These are phyloP conservation scores for Neurospora sp. DNA, from an alignment of 2,329 filamentous ascomycete genomes.

Conservation along the genomic window DNA sequence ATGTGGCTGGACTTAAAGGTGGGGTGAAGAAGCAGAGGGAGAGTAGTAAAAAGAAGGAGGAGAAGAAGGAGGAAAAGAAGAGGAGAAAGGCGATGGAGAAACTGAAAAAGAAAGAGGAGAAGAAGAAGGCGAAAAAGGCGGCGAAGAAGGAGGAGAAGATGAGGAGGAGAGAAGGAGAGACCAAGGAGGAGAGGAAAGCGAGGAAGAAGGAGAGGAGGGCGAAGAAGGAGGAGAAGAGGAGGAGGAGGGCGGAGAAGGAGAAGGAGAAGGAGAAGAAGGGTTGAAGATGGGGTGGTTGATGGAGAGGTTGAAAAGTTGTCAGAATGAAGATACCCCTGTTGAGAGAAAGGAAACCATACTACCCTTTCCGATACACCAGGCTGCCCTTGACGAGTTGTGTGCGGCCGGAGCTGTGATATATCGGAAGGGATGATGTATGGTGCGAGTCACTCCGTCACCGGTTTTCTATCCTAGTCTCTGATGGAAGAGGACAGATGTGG, in stretches of 20 bases:
- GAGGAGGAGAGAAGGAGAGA: slow-evolving; percentile 9
- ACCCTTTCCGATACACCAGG: not conserved
- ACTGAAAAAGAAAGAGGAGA: slow-evolving; percentile 12
- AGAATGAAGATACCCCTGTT: not conserved
- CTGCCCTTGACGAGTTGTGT: not conserved
- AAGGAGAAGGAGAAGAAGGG: slow-evolving; percentile 20
- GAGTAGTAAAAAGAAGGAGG: slow-evolving; percentile 27
- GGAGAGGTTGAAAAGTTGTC: not conserved
- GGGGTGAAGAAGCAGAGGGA: slow-evolving; percentile 20
- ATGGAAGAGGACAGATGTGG: not conserved
- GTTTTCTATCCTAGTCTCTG: not conserved
- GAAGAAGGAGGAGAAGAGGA: slow-evolving; percentile 36
- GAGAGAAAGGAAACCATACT: not conserved
- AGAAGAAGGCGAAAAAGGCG: slow-evolving; percentile 20
- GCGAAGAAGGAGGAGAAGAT: slow-evolving; percentile 21
- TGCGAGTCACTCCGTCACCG: not conserved
- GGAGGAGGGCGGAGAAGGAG: slow-evolving; percentile 36
- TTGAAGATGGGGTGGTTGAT: not conserved
- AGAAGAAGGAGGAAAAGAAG: slow-evolving; percentile 21
- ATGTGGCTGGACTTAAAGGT: slow-evolving; percentile 6
- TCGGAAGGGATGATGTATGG: not conserved
- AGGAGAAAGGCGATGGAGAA: slow-evolving; percentile 4
- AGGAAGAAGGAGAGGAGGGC: slow-evolving; percentile 23
- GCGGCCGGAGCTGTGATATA: not conserved
- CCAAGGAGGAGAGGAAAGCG: slow-evolving; percentile 20